phyloP scores from a whole-genome alignment of 2,329 filamentous ascomycete genomes.

The Endocalyx cinctus region DNA sequence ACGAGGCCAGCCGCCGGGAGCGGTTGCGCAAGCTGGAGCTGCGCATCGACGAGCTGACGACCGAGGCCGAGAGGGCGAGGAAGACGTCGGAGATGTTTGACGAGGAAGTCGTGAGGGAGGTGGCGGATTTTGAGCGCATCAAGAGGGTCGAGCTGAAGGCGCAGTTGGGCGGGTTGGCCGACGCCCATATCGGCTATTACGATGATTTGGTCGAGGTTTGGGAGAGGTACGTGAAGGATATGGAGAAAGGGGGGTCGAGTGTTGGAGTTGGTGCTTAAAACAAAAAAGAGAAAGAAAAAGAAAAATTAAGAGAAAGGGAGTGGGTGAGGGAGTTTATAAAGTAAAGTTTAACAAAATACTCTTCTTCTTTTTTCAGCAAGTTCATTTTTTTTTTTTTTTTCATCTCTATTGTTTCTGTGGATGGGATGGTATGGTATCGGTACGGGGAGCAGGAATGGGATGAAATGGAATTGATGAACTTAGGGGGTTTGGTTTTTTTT shows the following conservation, averaged over 20 bases:
- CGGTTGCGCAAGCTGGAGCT: conserved; percentile 85
- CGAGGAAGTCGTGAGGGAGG: conserved; percentile 90
- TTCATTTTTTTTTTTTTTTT: no score
- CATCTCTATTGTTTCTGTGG: no score
- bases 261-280: no score
- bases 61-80: conserved; percentile 83
- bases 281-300: neutral
- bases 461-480: no score
- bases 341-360: no score
- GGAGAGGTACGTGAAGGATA: conserved; percentile 85
- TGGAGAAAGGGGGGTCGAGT: conserved; percentile 50
- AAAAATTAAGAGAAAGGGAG: no score
- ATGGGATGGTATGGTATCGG: no score
- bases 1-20: conserved; percentile 85
- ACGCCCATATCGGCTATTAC: conserved; percentile 86
- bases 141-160: conserved; percentile 89
- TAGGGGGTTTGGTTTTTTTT: no score
- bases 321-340: no score
- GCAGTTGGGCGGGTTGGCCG: conserved; percentile 77
- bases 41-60: conserved; percentile 84
- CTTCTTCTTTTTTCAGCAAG: no score
- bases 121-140: conserved; percentile 92
- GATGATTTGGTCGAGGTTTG: conserved; percentile 73
- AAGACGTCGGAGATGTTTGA: conserved; percentile 89
- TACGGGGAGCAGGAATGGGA: no score